Evolutionary conservation across 2,329 filamentous ascomycete species (phyloP).

Genomic region (Hymenoscyphus occultus): DNA sequence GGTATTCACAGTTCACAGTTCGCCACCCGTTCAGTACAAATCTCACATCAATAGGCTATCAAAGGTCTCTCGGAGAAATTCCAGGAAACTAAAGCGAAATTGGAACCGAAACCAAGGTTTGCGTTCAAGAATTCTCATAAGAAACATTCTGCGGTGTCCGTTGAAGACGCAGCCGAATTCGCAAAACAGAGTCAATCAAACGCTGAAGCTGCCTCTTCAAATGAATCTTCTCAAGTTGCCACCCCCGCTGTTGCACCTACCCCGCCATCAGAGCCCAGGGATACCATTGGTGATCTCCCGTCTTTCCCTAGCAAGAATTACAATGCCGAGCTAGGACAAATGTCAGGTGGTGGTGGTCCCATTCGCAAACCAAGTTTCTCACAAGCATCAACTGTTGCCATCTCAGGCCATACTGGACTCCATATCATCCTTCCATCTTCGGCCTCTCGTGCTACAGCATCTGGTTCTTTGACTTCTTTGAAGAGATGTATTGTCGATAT

Average conservation of each 20-base stretch:
- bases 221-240: constrained; percentile 41
- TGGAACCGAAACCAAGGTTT: constrained; percentile 77
- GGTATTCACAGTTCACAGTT: constrained; percentile 43
- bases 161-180: constrained; percentile 54
- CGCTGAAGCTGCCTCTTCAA: constrained; percentile 36
- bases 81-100: constrained; percentile 62
- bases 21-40: neutral
- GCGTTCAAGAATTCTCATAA: constrained; percentile 66
- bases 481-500: constrained; percentile 75
- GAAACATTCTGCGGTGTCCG: constrained; percentile 51
- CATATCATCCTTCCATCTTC: constrained; percentile 76
- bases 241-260: constrained; percentile 34
- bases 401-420: constrained; percentile 63
- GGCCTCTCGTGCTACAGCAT: constrained; percentile 67
- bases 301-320: constrained; percentile 47
- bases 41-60: constrained; percentile 56
- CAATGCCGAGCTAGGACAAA: constrained; percentile 52
- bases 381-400: constrained; percentile 56
- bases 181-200: constrained; percentile 43
- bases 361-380: constrained; percentile 64
- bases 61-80: constrained; percentile 79
- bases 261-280: constrained; percentile 33
- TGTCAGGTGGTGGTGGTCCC: constrained; percentile 33
- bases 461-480: constrained; percentile 70
- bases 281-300: constrained; percentile 41